phyloP scores from a whole-genome alignment of 2,329 filamentous ascomycete species.

The Pseudocercospora eumusae region DNA sequence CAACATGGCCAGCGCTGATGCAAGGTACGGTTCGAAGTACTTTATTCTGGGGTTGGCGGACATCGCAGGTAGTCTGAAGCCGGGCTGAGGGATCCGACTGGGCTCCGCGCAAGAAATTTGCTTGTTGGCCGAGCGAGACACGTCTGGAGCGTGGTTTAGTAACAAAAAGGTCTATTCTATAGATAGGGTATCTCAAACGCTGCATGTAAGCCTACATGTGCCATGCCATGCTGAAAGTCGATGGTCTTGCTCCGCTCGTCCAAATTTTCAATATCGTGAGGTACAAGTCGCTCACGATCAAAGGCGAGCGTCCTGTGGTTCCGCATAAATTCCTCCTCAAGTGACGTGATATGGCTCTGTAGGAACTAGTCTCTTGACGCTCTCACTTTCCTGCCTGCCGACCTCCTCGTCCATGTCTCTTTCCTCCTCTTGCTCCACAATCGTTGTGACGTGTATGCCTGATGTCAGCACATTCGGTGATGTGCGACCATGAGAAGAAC shows the following conservation, averaged over 20 bases:
- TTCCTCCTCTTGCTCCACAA: constrained; percentile 27
- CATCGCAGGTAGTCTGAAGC: too few species aligned
- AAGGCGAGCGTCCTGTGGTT: constrained; percentile 1
- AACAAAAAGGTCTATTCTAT: too few species aligned
- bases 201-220: not conserved
- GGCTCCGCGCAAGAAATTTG: too few species aligned
- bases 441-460: constrained; percentile 25
- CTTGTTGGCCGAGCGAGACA: too few species aligned
- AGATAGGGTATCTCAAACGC: not conserved
- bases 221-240: not conserved
- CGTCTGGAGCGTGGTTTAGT: too few species aligned
- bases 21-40: too few species aligned
- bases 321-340: not conserved
- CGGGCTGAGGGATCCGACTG: too few species aligned
- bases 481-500: constrained; percentile 2
- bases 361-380: constrained; percentile 19
- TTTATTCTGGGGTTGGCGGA: too few species aligned
- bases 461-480: constrained; percentile 5
- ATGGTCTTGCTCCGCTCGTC: not conserved
- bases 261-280: not conserved
- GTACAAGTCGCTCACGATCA: not conserved
- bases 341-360: constrained; percentile 2
- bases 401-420: constrained; percentile 14
- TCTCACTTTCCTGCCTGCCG: constrained; percentile 18
- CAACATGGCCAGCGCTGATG: too few species aligned